A percentile compares a stretch with the other conserved stretches of the same genome.
Conservation (phyloP, 768 basidiomycete genomes). For the Brasilioporus rufonigricans region DNA sequence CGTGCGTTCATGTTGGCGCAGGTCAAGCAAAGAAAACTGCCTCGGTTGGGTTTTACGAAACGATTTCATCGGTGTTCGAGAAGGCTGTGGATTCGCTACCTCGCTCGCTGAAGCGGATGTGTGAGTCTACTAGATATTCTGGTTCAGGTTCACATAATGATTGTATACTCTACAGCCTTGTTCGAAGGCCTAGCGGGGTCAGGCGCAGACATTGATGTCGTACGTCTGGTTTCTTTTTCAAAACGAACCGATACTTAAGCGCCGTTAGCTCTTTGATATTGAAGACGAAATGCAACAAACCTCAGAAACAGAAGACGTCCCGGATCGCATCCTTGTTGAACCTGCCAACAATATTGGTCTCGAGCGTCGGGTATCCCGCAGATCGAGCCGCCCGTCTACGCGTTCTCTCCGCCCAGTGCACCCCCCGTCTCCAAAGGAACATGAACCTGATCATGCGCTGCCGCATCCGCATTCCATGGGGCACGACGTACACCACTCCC, state of each 20-base stretch:
- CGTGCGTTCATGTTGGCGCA: constrained; percentile 6
- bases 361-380: constrained; percentile 34
- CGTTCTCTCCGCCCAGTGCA: constrained; percentile 20
- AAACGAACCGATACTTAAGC: neutral
- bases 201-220: constrained; percentile 71
- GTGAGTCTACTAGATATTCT: constrained; percentile 42
- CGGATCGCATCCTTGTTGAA: constrained; percentile 14
- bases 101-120: constrained; percentile 65
- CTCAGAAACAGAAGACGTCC: constrained; percentile 7
- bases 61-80: constrained; percentile 64
- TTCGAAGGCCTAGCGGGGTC: constrained; percentile 79
- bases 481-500: constrained; percentile 9
- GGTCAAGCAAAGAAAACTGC: constrained; percentile 66
- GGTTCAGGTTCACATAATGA: neutral
- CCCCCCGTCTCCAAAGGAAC: constrained; percentile 24
- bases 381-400: constrained; percentile 32
- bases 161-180: constrained; percentile 47
- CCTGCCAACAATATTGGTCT: constrained; percentile 6
- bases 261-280: constrained; percentile 69
- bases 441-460: constrained; percentile 5
- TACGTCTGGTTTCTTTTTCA: constrained; percentile 31
- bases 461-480: constrained; percentile 6
- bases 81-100: constrained; percentile 73
- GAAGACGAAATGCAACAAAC: constrained; percentile 49
- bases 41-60: constrained; percentile 69